Base-by-base conservation (phyloP, 768 basidiomycete species). In the Boletus rubroflammeus region DNA sequence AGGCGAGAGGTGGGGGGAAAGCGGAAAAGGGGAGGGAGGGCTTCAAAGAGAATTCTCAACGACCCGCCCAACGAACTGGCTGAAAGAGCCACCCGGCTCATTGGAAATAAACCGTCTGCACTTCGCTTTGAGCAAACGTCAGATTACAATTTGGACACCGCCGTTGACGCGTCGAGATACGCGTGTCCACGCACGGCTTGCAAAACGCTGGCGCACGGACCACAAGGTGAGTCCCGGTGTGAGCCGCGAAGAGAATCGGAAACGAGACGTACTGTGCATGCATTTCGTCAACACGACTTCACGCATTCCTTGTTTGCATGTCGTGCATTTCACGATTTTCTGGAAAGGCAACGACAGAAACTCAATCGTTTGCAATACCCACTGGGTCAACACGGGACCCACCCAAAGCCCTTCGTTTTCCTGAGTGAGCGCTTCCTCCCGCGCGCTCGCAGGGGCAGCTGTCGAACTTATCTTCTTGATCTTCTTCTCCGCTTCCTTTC, bases 91-190 rank as follows among this genome's bases (percentile, higher is more conserved):
- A 17, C 6, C 15, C n/a, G 9, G 13, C 26, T 73, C 57, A 79
- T 62, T 84, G 83, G 69, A 86, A 83, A 62, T 76, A 85, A 31
- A 87, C 66, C 11, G 76, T 74, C 62, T 82, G 79, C n/a, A 93
- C 90, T 58, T 98, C 94, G 46, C 85, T 86, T 61, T 85, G 82
- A 5, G 87, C 85, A 73, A 98, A 98, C 1, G 79, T 71, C 31
- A 88, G 64, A 57, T 87, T 86, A 67, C 95, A 98, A 6, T 88
- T 85, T 23, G 94, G 94, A 72, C 95, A 98, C 69, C 95, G 95
- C 26, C 95, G 86, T 67, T 97, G 94, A 54, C 95, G 84, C 15
- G 90, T 93, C 26, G 86, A 73, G 61, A 98, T 80, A 39, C 96
- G 86, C n/a, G 85, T 77, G 58, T 97, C 94, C 32, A 98, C 80